Conservation (phyloP, 169 alveolate genomes). For the Plasmodium adleri region DNA sequence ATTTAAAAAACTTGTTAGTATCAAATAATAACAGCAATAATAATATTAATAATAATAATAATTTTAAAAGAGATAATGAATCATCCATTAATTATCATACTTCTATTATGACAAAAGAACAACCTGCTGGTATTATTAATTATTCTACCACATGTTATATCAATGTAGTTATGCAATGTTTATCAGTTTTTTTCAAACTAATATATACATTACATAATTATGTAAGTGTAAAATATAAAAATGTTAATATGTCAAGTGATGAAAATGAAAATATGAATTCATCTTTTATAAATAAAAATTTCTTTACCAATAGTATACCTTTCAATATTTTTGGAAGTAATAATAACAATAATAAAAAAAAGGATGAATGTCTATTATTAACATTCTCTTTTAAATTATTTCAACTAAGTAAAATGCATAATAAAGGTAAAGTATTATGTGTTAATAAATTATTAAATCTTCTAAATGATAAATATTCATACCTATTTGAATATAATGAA, state of each 20-base stretch:
- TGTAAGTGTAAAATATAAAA: slow-evolving; percentile 46
- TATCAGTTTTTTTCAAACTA: slow-evolving; percentile 27
- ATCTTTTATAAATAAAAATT: slow-evolving; percentile 64
- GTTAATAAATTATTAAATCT: slow-evolving; percentile 56
- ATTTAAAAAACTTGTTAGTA: too few relatives aligned
- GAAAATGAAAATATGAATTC: slow-evolving; percentile 51
- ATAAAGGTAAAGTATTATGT: slow-evolving; percentile 22
- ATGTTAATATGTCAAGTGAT: slow-evolving; percentile 46
- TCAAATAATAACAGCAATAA: not conserved
- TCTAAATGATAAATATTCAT: slow-evolving; percentile 54
- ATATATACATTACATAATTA: slow-evolving; percentile 66
- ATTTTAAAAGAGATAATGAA: slow-evolving; percentile 28
- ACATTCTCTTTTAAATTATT: slow-evolving; percentile 44
- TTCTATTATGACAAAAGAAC: slow-evolving; percentile 25
- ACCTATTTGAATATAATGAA: slow-evolving; percentile 65
- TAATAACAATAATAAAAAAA: slow-evolving; percentile 41
- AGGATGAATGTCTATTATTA: slow-evolving; percentile 40
- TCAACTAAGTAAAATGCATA: slow-evolving; percentile 69
- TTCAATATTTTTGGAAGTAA: slow-evolving; percentile 70
- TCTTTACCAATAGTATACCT: slow-evolving; percentile 66
- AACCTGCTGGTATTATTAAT: slow-evolving; percentile 65
- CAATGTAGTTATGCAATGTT: slow-evolving; percentile 61
- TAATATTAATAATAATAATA: slow-evolving; percentile 21
- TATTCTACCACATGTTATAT: slow-evolving; percentile 64
- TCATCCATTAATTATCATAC: slow-evolving; percentile 4